These are phyloP conservation scores for Podaxis sp. DNA, from an alignment of 768 basidiomycete genomes.

Conservation along the genomic window DNA sequence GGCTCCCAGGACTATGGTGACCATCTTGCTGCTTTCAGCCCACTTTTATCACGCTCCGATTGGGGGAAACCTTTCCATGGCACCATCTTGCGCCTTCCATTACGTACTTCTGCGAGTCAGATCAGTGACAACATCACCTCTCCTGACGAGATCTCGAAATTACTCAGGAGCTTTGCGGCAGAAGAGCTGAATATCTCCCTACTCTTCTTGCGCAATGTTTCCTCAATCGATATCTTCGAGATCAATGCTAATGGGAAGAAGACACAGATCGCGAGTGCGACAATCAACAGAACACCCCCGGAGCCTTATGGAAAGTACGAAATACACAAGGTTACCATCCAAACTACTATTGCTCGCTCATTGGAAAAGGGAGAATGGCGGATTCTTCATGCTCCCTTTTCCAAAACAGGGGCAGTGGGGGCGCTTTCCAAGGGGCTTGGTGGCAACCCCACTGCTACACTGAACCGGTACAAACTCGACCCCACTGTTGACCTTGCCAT, in stretches of 20 bases:
- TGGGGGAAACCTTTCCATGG: slow-evolving; percentile 26
- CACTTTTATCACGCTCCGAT: slow-evolving; percentile 19
- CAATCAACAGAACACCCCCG: background rate
- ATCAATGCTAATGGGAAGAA: slow-evolving; percentile 24
- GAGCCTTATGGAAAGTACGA: slow-evolving; percentile 11
- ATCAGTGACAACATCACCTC: slow-evolving; percentile 30
- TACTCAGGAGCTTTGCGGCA: slow-evolving; percentile 37
- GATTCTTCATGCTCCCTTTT: slow-evolving; percentile 26
- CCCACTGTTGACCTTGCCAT: slow-evolving; percentile 35
- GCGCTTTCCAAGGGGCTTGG: slow-evolving; percentile 22
- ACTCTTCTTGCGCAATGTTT: slow-evolving; percentile 39
- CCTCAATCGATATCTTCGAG: slow-evolving; percentile 34
- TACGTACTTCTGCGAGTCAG: slow-evolving; percentile 29
- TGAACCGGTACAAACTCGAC: slow-evolving; percentile 37
- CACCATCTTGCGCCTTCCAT: slow-evolving; percentile 43
- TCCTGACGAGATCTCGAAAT: slow-evolving; percentile 26
- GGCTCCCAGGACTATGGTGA: slow-evolving; percentile 19
- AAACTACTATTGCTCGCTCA: background rate
- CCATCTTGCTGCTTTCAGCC: slow-evolving; percentile 28
- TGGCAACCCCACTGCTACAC: slow-evolving; percentile 16
- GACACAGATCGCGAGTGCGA: background rate
- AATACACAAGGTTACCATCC: slow-evolving; percentile 13
- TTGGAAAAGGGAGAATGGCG: slow-evolving; percentile 27
- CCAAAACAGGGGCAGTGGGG: slow-evolving; percentile 19
- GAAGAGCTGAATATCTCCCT: slow-evolving; percentile 36